A percentile compares a stretch with the other conserved stretches of the same genome.
Conservation (phyloP, 805 yeast species). For the Tetrapisispora iriomotensis region DNA sequence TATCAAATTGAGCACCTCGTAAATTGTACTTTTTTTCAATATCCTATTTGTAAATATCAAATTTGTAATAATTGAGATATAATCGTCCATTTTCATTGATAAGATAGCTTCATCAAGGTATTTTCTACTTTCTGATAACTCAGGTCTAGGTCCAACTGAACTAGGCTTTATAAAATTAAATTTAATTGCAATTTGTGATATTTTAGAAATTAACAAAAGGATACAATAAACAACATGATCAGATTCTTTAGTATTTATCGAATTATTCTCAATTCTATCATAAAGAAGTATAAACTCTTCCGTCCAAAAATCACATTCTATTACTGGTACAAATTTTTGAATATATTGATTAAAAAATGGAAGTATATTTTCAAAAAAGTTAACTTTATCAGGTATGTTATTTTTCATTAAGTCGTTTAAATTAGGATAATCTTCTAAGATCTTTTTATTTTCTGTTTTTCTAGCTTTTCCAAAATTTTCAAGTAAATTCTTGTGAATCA, state of each 20-base stretch:
- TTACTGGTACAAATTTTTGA: slow-evolving; percentile 17
- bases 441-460: slow-evolving; percentile 3
- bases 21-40: slow-evolving; percentile 21
- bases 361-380: slow-evolving; percentile 13
- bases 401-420: slow-evolving; percentile 5
- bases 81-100: slow-evolving; percentile 15
- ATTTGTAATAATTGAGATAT: slow-evolving; percentile 19
- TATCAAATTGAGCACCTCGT: slow-evolving; percentile 22
- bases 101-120: slow-evolving; percentile 6
- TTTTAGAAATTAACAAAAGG: slow-evolving; percentile 16
- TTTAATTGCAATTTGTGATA: slow-evolving; percentile 19
- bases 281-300: slow-evolving; percentile 13
- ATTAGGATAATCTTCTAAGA: slow-evolving; percentile 1
- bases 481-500: slow-evolving; percentile 18
- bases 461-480: slow-evolving; percentile 23
- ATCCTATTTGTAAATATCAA: slow-evolving; percentile 17
- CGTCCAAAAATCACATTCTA: slow-evolving; percentile 12
- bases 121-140: slow-evolving; percentile 2
- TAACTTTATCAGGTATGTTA: slow-evolving; percentile 11
- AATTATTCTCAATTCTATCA: slow-evolving; percentile 7
- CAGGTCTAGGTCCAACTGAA: background rate
- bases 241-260: slow-evolving; percentile 9
- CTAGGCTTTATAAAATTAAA: slow-evolving; percentile 8
- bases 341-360: slow-evolving; percentile 18
- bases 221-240: slow-evolving; percentile 22